Conservation (phyloP, 257 asterid species). For the Thymus quinquecostatus region DNA sequence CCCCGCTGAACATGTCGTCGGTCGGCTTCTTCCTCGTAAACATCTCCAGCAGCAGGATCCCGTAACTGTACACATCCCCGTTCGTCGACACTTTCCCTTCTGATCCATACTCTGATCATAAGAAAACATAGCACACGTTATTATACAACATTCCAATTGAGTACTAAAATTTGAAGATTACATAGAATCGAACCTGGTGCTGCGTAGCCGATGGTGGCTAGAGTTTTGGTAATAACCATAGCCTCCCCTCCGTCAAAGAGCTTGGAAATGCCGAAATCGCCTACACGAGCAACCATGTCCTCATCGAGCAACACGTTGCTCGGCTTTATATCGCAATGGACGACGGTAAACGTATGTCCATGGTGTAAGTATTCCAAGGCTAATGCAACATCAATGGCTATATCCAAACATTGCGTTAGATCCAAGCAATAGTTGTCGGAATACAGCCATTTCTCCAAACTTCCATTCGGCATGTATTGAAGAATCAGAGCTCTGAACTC, state of each 20-base stretch:
- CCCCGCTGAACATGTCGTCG: neutral
- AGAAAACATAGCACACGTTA: neutral
- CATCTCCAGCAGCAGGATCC: slow-evolving; percentile 14
- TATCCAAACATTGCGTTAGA: slow-evolving; percentile 10
- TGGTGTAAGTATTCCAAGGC: slow-evolving; percentile 21
- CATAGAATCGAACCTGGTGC: slow-evolving; percentile 36
- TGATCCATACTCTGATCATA: slow-evolving; percentile 23
- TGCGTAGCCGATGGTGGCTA: slow-evolving; percentile 39
- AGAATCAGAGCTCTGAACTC: neutral
- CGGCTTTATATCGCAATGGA: slow-evolving; percentile 23
- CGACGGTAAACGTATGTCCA: slow-evolving; percentile 31
- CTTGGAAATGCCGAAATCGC: slow-evolving; percentile 39
- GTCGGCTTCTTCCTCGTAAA: neutral
- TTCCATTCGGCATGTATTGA: neutral
- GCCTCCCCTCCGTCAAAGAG: slow-evolving; percentile 35
- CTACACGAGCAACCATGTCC: slow-evolving; percentile 35
- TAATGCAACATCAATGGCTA: slow-evolving; percentile 31
- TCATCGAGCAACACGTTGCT: slow-evolving; percentile 35
- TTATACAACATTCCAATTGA: neutral
- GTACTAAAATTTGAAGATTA: neutral
- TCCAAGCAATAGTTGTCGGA: neutral
- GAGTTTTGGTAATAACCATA: slow-evolving; percentile 30
- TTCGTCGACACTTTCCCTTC: slow-evolving; percentile 33
- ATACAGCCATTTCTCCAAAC: slow-evolving; percentile 2
- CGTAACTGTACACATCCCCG: slow-evolving; percentile 23